Percentiles rank a stretch among this genome's conserved stretches.
Evolutionary conservation across 2,329 filamentous ascomycete species (phyloP).

Genomic region (Cladosporium cucumerinum): DNA sequence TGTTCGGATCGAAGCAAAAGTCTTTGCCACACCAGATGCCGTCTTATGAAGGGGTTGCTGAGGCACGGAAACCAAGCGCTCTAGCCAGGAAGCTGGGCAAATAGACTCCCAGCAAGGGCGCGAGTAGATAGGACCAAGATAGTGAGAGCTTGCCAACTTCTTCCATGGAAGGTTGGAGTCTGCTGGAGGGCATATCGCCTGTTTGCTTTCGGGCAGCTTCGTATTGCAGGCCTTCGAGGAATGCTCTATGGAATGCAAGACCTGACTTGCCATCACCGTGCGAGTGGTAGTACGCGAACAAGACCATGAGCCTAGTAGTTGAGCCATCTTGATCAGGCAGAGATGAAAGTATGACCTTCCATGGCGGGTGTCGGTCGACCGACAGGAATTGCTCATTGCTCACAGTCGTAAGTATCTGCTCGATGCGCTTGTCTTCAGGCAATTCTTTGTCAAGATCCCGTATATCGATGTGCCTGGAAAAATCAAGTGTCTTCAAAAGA

Average conservation of each 20-base stretch:
- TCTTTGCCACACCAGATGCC: slow-evolving; percentile 10
- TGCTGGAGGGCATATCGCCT: not conserved
- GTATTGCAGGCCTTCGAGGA: slow-evolving; percentile 32
- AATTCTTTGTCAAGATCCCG: slow-evolving; percentile 18
- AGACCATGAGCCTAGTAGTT: slow-evolving; percentile 24
- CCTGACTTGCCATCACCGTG: slow-evolving; percentile 46
- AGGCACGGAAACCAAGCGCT: slow-evolving; percentile 1
- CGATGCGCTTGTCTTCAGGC: slow-evolving; percentile 22
- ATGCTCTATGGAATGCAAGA: slow-evolving; percentile 42
- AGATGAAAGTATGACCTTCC: slow-evolving; percentile 42
- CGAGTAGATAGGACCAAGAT: slow-evolving; percentile 45
- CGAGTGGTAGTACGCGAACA: slow-evolving; percentile 45
- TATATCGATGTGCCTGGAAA: slow-evolving; percentile 41
- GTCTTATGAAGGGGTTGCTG: not conserved
- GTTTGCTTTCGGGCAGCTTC: not conserved
- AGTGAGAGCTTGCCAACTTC: slow-evolving; percentile 39
- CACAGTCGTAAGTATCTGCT: slow-evolving; percentile 29
- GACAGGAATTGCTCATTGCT: slow-evolving; percentile 36
- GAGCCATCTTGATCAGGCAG: not conserved
- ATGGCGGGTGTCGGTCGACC: slow-evolving; percentile 37
- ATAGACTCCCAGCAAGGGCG: slow-evolving; percentile 36
- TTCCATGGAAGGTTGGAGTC: slow-evolving; percentile 39
- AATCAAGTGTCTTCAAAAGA: slow-evolving; percentile 33
- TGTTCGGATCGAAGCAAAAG: not conserved
- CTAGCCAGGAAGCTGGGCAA: not conserved